Evolutionary conservation across 495 filamentous ascomycete genomes (phyloP), one percentile per base, ranked within the genome.

Genomic region (Aspergillus nidulans): DNA sequence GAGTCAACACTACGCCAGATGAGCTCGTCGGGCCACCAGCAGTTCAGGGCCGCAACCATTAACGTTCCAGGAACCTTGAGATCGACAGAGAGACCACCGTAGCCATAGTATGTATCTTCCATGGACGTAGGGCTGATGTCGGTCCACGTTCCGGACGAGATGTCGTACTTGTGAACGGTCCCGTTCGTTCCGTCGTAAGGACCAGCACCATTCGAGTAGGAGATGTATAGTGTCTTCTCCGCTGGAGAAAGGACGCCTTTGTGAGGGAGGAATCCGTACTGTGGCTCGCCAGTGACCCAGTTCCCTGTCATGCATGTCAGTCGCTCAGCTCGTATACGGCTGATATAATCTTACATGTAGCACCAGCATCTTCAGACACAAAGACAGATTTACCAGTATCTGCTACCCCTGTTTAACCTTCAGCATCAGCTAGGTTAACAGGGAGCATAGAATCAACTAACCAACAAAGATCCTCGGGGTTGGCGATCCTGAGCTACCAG

Each of bases 141-240:
- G 16, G 56, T 58, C 56, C 56, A 58, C 1, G 43, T 38, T 28
- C 32, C 49, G 21, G 43, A 26, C 16, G 50, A 40, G 56, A 58
- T 58, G 56, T 58, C 38, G 30, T 58, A 58, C 44, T 54, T 53
- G 50, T 58, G 56, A 1, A 58, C 56, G 2, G 56, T 58, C 6
- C 56, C 56, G 42, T 58, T 58, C 19, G 50, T 54, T 34, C 56
- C 56, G 34, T 58, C 56, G 36, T 58, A 58, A 3, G 56, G 56
- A 13, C 56, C 56, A 15, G 50, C 50, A 13, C 56, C 56, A 19
- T 58, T 45, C 23, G 43, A 18, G 21, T 58, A 58, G 12, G 50
- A 54, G 44, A 58, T 50, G 36, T 58, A 58, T 1, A 58, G 51
- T 7, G 45, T 50, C 1, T 50, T 23, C 25, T 58, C 56, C 3